Evolutionary conservation across 306 rosid species (phyloP).

Genomic region (Trifolium dubium): DNA sequence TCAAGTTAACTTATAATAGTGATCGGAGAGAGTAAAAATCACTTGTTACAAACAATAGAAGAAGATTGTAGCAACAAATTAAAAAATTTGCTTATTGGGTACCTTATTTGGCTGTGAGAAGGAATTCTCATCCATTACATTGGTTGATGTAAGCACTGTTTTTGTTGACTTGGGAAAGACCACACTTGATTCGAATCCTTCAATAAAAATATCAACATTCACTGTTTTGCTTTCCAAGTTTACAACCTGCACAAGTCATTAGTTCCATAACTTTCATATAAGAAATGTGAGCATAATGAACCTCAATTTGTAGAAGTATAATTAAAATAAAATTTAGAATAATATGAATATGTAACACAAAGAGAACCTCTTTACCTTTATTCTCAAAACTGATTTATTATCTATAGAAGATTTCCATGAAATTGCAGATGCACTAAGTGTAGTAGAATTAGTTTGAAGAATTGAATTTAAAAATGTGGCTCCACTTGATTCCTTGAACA

Average conservation of each 20-base stretch:
- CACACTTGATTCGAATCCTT: constrained; percentile 50
- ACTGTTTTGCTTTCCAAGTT: background rate
- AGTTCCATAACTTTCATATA: constrained; percentile 10
- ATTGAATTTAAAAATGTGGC: constrained; percentile 52
- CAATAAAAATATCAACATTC: constrained; percentile 44
- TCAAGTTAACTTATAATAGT: no score
- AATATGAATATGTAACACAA: no score
- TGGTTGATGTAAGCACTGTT: constrained; percentile 17
- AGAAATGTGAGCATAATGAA: no score
- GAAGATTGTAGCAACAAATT: background rate
- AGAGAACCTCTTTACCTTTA: constrained; percentile 51
- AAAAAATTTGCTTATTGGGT: background rate
- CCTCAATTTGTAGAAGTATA: no score
- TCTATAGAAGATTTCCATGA: constrained; percentile 46
- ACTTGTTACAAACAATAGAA: background rate
- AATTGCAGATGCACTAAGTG: constrained; percentile 58
- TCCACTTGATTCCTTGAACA: constrained; percentile 63
- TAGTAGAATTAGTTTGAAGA: constrained; percentile 42
- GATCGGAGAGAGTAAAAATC: no score
- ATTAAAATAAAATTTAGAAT: no score
- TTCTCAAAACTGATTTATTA: constrained; percentile 44
- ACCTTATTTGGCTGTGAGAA: constrained; percentile 60
- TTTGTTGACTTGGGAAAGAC: constrained; percentile 43
- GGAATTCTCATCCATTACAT: constrained; percentile 64
- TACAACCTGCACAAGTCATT: background rate